Conservation (phyloP, 2,329 filamentous ascomycete genomes). For the Teratosphaeria zuluensis region DNA sequence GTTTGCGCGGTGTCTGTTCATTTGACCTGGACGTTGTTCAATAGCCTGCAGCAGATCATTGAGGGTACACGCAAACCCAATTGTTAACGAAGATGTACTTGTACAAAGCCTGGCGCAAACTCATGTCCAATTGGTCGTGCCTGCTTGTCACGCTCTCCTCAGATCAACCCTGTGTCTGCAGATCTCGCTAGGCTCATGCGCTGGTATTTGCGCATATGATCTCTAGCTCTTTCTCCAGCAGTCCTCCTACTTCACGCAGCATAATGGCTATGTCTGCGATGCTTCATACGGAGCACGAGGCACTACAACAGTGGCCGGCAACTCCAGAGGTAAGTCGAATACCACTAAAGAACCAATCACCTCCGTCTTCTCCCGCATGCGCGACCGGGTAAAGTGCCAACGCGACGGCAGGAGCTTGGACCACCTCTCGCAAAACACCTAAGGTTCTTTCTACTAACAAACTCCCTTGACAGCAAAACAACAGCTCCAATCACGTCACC, state of each 20-base stretch:
- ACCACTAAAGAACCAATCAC: not conserved
- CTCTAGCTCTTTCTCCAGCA: not conserved
- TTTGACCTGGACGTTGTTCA: not conserved
- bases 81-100: not conserved
- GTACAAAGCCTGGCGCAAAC: not conserved
- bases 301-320: not conserved
- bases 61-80: not conserved
- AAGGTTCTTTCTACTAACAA: not conserved
- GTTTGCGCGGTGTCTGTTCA: not conserved
- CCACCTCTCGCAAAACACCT: not conserved
- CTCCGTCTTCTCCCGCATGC: too few species aligned
- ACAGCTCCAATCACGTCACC: not conserved
- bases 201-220: not conserved
- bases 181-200: not conserved
- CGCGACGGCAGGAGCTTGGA: not conserved
- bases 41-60: not conserved
- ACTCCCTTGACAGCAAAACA: not conserved
- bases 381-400: too few species aligned
- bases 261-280: not conserved
- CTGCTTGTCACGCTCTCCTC: not conserved
- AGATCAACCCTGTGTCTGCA: not conserved
- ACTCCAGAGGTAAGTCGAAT: not conserved
- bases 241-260: not conserved
- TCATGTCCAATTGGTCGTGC: not conserved
- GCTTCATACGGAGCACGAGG: conserved; percentile 2